Conservation (phyloP, 352 stramenopile species). For the Phytophthora foliorum region DNA sequence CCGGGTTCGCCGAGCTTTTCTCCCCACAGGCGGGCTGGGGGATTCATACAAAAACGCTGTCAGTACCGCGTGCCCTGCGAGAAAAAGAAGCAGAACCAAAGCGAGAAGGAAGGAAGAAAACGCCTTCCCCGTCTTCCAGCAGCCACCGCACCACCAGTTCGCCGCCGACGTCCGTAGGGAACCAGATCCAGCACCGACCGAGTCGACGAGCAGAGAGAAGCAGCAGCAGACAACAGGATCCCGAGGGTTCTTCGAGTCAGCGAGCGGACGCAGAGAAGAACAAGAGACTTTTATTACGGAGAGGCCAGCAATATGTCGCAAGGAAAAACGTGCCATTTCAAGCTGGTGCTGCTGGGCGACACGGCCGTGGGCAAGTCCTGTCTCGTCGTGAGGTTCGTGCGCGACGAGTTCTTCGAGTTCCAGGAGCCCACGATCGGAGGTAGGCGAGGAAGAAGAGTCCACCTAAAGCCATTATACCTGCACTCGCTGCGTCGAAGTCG, state of each 20-base stretch:
- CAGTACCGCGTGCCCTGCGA: conserved; percentile 31
- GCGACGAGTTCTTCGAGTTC: conserved; percentile 99
- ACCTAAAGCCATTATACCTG: neutral
- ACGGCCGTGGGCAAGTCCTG: conserved; percentile 99
- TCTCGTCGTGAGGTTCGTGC: conserved; percentile 99
- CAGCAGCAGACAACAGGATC: conserved; percentile 9
- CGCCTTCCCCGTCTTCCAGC: conserved; percentile 16
- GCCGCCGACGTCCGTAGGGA: neutral
- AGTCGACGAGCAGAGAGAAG: conserved; percentile 21
- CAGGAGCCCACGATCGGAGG: conserved; percentile 97
- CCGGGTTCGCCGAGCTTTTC: conserved; percentile 14
- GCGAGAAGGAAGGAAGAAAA: conserved; percentile 40
- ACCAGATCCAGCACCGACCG: conserved; percentile 7
- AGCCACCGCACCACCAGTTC: conserved; percentile 10
- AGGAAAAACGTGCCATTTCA: conserved; percentile 96
- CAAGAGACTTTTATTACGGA: conserved; percentile 17
- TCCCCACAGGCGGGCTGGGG: conserved; percentile 21
- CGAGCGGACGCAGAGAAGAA: conserved; percentile 19
- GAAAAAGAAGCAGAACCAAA: conserved; percentile 40
- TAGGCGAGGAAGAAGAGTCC: conserved; percentile 33
- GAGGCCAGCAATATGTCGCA: conserved; percentile 69
- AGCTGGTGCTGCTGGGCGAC: conserved; percentile 99
- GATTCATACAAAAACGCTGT: conserved; percentile 42
- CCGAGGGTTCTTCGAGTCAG: conserved; percentile 20
- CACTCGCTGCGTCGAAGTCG: neutral